Evolutionary conservation across 192 early-diverging fungal species (phyloP), one percentile per base, ranked within the genome.

Genomic region (Coemansia sp.): DNA sequence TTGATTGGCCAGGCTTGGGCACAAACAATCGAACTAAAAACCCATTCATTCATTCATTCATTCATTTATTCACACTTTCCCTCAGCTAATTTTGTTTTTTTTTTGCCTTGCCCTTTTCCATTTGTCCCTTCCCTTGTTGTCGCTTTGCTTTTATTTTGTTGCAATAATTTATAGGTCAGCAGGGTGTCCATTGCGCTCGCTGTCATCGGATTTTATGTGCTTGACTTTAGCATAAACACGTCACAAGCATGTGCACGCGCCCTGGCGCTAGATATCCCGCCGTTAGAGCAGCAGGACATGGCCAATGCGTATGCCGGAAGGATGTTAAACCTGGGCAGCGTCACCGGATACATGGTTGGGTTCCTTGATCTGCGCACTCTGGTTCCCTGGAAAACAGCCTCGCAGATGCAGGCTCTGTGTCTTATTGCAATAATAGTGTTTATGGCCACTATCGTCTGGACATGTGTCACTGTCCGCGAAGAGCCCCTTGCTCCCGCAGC

Each of bases 171-270:
- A 18, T 76, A 77, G 74, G 75, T 77, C 69, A 71, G 55, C 62
- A 61, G 76, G 42, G 42, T 53, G 45, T 42, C 91, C 0, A 93
- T 93, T 54, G 61, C 81, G 3, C 60, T 91, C 16, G 94, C 93
- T n/a, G 92, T 98, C 7, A 23, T 85, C 9, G 88, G 87, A 14
- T 97, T 98, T 66, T 98, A 95, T 62, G 81, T 87, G 34, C 74
- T 98, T 22, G 96, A 98, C 72, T 97, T 98, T 72, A 88, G 91
- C 11, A 86, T 98, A 64, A 98, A 98, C 66, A 87, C 89, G 3
- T 89, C 94, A 8, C 89, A 91, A 64, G 93, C 96, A 0, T 85
- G 85, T 29, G 87, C 85, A 42, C 88, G 96, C 13, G 90, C 93
- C 2, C 67, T 98, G 45, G 90, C 95, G 24, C 83, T 97, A 18